These are phyloP conservation scores for Epipyxis sp. DNA, from an alignment of 108 stramenopile species.

Conservation along the genomic window DNA sequence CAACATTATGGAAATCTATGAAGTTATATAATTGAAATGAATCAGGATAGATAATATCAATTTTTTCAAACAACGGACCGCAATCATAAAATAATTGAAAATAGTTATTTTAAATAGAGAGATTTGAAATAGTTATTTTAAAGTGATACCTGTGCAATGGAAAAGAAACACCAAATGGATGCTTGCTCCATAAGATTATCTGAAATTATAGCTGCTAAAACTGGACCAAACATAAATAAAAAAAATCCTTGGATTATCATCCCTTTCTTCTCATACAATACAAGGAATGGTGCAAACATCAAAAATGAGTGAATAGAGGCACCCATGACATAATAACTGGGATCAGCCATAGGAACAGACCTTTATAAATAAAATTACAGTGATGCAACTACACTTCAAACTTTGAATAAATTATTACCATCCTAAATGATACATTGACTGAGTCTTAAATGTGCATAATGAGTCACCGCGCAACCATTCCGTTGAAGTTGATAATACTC, in stretches of 20 bases:
- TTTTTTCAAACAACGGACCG: no score
- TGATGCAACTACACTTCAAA: no score
- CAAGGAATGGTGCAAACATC: constrained; percentile 35
- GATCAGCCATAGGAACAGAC: constrained; percentile 26
- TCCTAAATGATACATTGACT: constrained; percentile 30
- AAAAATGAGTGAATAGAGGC: constrained; percentile 31
- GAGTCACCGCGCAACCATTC: constrained; percentile 35
- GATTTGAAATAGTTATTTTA: no score
- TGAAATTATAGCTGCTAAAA: not conserved
- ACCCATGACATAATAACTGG: constrained; percentile 11
- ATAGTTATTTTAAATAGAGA: no score
- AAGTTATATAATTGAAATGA: no score
- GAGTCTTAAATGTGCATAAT: constrained; percentile 32
- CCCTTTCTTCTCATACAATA: not conserved
- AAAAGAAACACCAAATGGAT: constrained; percentile 37
- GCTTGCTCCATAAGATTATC: constrained; percentile 34
- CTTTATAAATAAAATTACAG: no score
- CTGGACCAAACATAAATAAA: constrained; percentile 29
- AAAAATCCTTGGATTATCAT: constrained; percentile 11
- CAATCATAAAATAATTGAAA: no score
- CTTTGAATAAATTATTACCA: no score
- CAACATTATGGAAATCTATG: constrained; percentile 19
- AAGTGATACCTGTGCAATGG: no score
- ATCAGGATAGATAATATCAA: no score
- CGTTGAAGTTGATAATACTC: not conserved